These are phyloP conservation scores for Monilinia laxa DNA, from an alignment of 2,329 filamentous ascomycete species.

Conservation along the genomic window DNA sequence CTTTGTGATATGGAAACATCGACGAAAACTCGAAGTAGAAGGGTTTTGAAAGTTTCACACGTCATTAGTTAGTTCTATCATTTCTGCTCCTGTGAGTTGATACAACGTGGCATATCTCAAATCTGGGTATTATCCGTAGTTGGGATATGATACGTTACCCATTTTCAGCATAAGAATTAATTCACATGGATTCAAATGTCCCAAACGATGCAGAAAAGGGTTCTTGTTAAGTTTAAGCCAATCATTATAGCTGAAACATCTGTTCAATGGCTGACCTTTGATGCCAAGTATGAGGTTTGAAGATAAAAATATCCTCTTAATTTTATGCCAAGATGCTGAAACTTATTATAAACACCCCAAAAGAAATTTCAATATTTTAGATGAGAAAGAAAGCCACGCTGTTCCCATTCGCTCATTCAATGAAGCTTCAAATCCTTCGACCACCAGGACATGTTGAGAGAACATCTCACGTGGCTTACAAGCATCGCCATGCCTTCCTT, in stretches of 20 bases:
- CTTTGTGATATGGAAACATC: not conserved
- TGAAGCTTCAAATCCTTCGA: slow-evolving; percentile 16
- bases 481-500: slow-evolving; percentile 13
- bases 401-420: slow-evolving; percentile 17
- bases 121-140: slow-evolving; percentile 5
- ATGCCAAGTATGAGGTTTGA: slow-evolving; percentile 11
- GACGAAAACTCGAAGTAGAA: slow-evolving; percentile 14
- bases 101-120: not conserved
- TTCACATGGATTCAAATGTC: not conserved
- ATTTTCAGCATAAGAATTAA: not conserved
- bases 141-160: slow-evolving; percentile 14
- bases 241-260: slow-evolving; percentile 5
- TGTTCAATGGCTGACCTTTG: not conserved
- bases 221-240: not conserved
- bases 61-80: not conserved
- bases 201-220: not conserved
- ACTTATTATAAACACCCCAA: not conserved
- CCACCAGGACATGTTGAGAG: slow-evolving; percentile 10
- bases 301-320: slow-evolving; percentile 17
- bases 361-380: not conserved
- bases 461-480: slow-evolving; percentile 19
- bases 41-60: too few species aligned
- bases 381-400: not conserved
- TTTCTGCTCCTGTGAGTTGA: not conserved
- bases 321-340: slow-evolving; percentile 22